Evolutionary conservation across 371 early-diverging fungal genomes (phyloP), one percentile per base, ranked within the genome.

Genomic region (Zychaea mexicana): DNA sequence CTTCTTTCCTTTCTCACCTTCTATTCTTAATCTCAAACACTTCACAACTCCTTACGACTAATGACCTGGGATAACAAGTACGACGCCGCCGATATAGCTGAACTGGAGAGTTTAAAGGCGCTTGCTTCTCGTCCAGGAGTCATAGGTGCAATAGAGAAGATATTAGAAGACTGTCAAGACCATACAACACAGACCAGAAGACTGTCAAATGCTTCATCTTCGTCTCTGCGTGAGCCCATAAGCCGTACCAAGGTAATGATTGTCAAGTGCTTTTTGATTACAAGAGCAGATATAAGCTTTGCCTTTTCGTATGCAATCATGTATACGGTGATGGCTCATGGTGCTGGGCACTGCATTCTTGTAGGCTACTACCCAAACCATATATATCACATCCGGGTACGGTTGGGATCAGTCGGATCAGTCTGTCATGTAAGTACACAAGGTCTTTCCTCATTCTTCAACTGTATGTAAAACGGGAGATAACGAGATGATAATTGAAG

Each of bases 311-410:
- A n/a, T n/a, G n/a, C n/a, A n/a, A n/a, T n/a, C 42, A 42, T 42
- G 15, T 42, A 36, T 15, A 36, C 42, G n/a, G 10, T 36, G 28
- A 26, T 42, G 32, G n/a, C n/a, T n/a, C n/a, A n/a, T n/a, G n/a
- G n/a, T n/a, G n/a, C n/a, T n/a, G n/a, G n/a, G n/a, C n/a, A n/a
- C n/a, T n/a, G n/a, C n/a, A n/a, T n/a, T n/a, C n/a, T n/a, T n/a
- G 12, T 47, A 72, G 72, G 72, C 72, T 5, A 62, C 62, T 9
- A 57, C 53, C 21, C 72, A 72, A 28, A 72, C 65, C 24, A 26
- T 67, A 3, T 72, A 65, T 32, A 72, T 72, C n/a, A 72, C 61
- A 8, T 31, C 68, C 4, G 45, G 60, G 15, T 65, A 68, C 36
- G 65, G 57, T 31, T 72, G 68, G 65, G 47, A 52, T 45, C 65